Evolutionary conservation across 371 early-diverging fungal species (phyloP).

Genomic region (Actinomortierella wolfii): DNA sequence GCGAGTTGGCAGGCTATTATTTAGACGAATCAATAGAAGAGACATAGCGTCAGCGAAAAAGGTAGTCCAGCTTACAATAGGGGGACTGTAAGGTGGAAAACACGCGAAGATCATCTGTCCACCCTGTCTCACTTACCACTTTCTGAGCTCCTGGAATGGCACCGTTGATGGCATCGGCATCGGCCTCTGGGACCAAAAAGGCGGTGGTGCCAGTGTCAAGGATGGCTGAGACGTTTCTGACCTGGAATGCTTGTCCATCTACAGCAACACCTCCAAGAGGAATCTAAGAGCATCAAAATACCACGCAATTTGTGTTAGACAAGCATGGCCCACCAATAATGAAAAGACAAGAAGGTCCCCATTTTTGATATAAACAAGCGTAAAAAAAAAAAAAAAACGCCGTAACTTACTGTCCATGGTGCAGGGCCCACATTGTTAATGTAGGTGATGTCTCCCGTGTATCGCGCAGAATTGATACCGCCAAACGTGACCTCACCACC

Average conservation of each 20-base stretch:
- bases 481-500: constrained; percentile 66
- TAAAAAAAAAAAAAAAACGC: no score
- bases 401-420: constrained; percentile 38
- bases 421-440: constrained; percentile 12
- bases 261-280: constrained; percentile 20
- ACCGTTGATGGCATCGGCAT: constrained; percentile 22
- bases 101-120: no score
- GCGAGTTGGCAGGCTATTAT: not conserved
- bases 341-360: no score
- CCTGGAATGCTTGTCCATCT: constrained; percentile 5
- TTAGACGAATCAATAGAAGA: not conserved
- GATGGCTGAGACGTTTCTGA: not conserved
- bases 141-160: constrained; percentile 24
- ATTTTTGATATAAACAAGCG: no score
- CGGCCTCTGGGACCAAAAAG: constrained; percentile 24
- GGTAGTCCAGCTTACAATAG: no score
- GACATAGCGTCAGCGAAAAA: no score
- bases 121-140: constrained; percentile 8
- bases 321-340: not conserved
- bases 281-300: constrained; percentile 5
- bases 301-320: not conserved
- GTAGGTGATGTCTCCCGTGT: constrained; percentile 56
- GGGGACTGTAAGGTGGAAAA: no score
- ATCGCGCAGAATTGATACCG: constrained; percentile 58
- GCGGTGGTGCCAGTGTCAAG: constrained; percentile 44